These are phyloP conservation scores for Termitomyces titanicus DNA, from an alignment of 768 basidiomycete species.

Conservation along the genomic window DNA sequence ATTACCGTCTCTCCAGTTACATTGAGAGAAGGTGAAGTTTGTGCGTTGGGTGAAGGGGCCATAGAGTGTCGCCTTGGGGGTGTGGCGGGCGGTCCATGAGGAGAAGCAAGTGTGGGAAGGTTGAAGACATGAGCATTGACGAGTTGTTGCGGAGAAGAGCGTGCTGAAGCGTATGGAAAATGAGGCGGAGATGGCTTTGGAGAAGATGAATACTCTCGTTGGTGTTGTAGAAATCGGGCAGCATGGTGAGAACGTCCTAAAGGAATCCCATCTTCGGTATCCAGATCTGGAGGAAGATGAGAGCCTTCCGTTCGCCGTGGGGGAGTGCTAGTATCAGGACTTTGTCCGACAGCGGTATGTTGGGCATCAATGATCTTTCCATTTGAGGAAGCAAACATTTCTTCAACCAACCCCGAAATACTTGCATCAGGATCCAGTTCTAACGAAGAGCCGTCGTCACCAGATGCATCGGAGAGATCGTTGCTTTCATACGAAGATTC, in stretches of 20 bases:
- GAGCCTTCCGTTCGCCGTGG: conserved; percentile 28
- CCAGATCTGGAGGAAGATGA: conserved; percentile 50
- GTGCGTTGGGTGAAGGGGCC: conserved; percentile 18
- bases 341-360: background rate
- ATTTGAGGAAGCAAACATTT: conserved; percentile 52
- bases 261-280: conserved; percentile 61
- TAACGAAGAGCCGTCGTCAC: conserved; percentile 31
- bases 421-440: conserved; percentile 49
- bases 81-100: conserved; percentile 29
- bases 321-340: conserved; percentile 32
- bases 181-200: conserved; percentile 32
- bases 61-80: conserved; percentile 31
- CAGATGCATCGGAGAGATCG: conserved; percentile 37
- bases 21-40: background rate
- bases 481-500: conserved; percentile 43
- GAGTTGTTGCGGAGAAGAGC: conserved; percentile 14
- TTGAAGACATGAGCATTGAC: conserved; percentile 25
- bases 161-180: conserved; percentile 20
- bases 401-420: conserved; percentile 69
- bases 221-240: conserved; percentile 46
- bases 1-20: background rate
- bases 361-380: conserved; percentile 12
- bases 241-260: conserved; percentile 63
- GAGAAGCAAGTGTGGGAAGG: conserved; percentile 29
- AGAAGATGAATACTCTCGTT: conserved; percentile 28